Evolutionary conservation across 306 rosid genomes (phyloP), one percentile per base, ranked within the genome.

Genomic region (Gillenia trifoliata): DNA sequence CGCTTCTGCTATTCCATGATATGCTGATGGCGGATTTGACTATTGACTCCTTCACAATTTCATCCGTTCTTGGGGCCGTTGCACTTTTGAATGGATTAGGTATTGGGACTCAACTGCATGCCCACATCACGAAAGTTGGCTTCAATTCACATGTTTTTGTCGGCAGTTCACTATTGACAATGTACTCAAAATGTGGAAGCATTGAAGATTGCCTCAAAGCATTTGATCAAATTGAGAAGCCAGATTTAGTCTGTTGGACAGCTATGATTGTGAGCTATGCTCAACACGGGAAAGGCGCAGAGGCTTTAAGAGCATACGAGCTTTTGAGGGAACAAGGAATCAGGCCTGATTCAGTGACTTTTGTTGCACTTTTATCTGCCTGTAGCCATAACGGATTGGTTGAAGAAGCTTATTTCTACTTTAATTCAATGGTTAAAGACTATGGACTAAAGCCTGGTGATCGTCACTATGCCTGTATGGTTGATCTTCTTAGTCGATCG

Each of bases 181-280:
- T 92, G 90, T 92, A 90, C 84, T 92, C 98, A 61, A 87, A 86
- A 69, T 84, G 81, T 41, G 98, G 96, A 77, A 87, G 89, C 59
- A 74, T 90, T 69, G 89, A 81, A 79, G 91, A 88, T 68, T 92
- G 96, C 47, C 28, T 38, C 56, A 90, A 86, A 73, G 91, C 92
- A 61, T 92, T 90, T 77, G 78, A 77, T 75, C 89, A 87, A 66
- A 84, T 83, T 52, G 86, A 81, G 80, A 88, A 86, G 75, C 92
- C 80, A 61, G 94, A 92, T 73, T 74, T 88, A 84, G 74, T 92
- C 36, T 85, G 91, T 66, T 87, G 91, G 98, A 92, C 94, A 4
- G 71, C 92, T 26, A 81, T 92, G 87, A 88, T 92, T 56, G 80
- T 80, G 67, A 87, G 93, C 89, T 88, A 86, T 84, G 96, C 92